phyloP scores from a whole-genome alignment of 1,284 basidiomycete species.

The Pseudozyma thailandica region DNA sequence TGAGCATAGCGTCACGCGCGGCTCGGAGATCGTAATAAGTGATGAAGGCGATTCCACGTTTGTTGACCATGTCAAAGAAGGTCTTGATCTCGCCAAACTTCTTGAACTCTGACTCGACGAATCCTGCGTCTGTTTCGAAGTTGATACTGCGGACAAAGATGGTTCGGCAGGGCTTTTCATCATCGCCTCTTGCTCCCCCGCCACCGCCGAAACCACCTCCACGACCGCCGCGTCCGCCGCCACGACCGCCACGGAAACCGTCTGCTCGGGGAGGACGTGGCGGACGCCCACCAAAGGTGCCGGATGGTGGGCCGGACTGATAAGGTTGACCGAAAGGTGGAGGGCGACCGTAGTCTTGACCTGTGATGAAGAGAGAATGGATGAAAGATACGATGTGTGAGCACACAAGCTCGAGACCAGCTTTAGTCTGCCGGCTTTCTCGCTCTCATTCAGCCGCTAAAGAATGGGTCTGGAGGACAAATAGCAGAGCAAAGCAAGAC shows the following conservation, averaged over 20 bases:
- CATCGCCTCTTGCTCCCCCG: conserved; percentile 61
- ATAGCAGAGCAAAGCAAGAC: too few species aligned
- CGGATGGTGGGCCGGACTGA: conserved; percentile 12
- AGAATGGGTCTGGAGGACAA: too few species aligned
- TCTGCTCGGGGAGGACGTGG: conserved; percentile 19
- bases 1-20: conserved; percentile 87
- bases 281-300: conserved; percentile 14
- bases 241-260: conserved; percentile 31
- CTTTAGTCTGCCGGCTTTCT: too few species aligned
- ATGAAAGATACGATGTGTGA: too few species aligned
- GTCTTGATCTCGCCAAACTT: conserved; percentile 94
- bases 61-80: conserved; percentile 92
- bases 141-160: conserved; percentile 89
- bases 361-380: too few species aligned
- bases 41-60: conserved; percentile 95
- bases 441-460: too few species aligned
- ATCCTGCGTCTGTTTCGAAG: conserved; percentile 34
- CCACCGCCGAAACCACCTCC: conserved; percentile 28
- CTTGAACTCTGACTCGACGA: conserved; percentile 81
- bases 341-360: conserved; percentile 15
- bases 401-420: too few species aligned
- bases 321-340: conserved; percentile 20
- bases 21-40: conserved; percentile 92
- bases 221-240: conserved; percentile 25
- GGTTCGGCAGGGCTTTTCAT: conserved; percentile 91